Percentiles rank a stretch among this genome's conserved stretches.
Conservation (phyloP, 352 stramenopile genomes). For the Blastocystis sp. region DNA sequence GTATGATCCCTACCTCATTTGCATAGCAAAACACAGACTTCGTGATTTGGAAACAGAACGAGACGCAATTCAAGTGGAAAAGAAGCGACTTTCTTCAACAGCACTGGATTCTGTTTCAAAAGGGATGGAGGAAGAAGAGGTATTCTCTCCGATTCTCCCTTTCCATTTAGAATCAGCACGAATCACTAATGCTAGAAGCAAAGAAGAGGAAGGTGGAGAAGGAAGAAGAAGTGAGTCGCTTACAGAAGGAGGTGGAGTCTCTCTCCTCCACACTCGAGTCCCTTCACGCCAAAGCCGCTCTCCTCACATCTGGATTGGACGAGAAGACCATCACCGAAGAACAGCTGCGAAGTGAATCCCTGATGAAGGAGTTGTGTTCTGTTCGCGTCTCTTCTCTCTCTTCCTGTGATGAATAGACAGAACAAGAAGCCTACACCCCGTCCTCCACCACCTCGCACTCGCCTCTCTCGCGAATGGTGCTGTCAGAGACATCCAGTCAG, state of each 20-base stretch:
- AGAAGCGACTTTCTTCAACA: constrained; percentile 8
- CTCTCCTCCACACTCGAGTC: neutral
- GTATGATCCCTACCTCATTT: neutral
- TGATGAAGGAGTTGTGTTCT: constrained; percentile 32
- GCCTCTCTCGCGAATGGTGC: neutral
- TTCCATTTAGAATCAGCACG: neutral
- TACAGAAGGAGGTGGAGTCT: neutral
- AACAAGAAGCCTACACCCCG: neutral
- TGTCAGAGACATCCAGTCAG: neutral
- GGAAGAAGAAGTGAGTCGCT: neutral
- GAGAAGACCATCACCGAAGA: neutral
- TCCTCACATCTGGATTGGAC: neutral
- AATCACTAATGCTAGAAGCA: neutral
- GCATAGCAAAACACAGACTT: neutral
- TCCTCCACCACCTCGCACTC: neutral
- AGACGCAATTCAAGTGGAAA: neutral
- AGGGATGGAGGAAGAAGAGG: constrained; percentile 6
- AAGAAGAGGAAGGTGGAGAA: constrained; percentile 27
- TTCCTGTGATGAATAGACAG: neutral
- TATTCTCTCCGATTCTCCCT: neutral
- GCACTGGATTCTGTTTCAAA: neutral
- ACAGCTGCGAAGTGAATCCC: neutral
- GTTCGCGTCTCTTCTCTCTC: neutral
- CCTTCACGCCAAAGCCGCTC: neutral
- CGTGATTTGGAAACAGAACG: neutral